A percentile compares a stretch with the other conserved stretches of the same genome.
Conservation (phyloP, 202 grass and related monocot genomes). For the Setaria viridis region DNA sequence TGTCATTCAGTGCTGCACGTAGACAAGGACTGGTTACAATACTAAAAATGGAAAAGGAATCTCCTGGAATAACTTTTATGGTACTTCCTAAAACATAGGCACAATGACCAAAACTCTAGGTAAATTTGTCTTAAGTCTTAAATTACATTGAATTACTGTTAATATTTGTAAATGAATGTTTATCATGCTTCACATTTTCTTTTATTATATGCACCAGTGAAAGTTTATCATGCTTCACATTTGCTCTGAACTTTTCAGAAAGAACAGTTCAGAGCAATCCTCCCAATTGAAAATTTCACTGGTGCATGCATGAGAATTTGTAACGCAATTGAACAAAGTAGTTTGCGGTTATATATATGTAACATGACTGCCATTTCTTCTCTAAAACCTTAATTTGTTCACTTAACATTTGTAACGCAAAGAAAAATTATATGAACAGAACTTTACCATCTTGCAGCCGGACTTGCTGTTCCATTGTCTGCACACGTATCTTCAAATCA, state of each 20-base stretch:
- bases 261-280: not conserved
- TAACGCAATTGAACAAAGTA: not conserved
- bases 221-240: no score
- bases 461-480: constrained; percentile 93
- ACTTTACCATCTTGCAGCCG: constrained; percentile 83
- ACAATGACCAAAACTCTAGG: not conserved
- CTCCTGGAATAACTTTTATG: not conserved
- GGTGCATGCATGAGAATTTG: not conserved
- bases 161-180: not conserved
- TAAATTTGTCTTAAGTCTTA: constrained; percentile 4
- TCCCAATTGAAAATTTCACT: not conserved
- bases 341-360: constrained; percentile 1
- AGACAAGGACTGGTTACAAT: constrained; percentile 28
- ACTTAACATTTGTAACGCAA: not conserved
- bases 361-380: not conserved
- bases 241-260: not conserved
- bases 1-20: constrained; percentile 76
- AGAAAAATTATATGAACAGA: constrained; percentile 21
- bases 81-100: constrained; percentile 3
- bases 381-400: constrained; percentile 33
- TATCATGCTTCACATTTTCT: constrained; percentile 5
- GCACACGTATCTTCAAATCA: constrained; percentile 85
- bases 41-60: constrained; percentile 17
- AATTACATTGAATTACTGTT: not conserved
- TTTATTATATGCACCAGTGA: no score